A percentile compares a stretch with the other conserved stretches of the same genome.
These are phyloP conservation scores for Penicillium sp. DNA, from an alignment of 2,329 filamentous ascomycete genomes.

Conservation along the genomic window DNA sequence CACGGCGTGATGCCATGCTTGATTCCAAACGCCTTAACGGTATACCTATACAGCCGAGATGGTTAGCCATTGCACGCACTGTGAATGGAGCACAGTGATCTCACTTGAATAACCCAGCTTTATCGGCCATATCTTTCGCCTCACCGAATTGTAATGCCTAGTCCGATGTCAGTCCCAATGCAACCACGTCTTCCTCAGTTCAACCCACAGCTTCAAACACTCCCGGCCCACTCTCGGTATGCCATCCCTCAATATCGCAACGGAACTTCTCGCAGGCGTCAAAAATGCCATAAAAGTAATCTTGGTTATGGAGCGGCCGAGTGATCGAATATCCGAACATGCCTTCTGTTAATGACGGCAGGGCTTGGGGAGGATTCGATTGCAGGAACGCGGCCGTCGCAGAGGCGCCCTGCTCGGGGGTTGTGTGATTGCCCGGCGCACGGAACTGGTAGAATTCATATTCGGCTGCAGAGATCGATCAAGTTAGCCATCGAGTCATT, in stretches of 20 bases:
- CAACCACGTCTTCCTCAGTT: neutral
- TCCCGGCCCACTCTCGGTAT: constrained; percentile 89
- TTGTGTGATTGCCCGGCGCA: constrained; percentile 56
- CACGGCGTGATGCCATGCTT: constrained; percentile 91
- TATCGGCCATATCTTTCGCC: constrained; percentile 86
- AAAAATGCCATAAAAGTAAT: constrained; percentile 88
- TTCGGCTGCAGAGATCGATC: constrained; percentile 61
- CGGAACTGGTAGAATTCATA: constrained; percentile 95
- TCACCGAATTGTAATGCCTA: constrained; percentile 84
- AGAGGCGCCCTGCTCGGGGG: constrained; percentile 61
- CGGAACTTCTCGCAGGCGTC: constrained; percentile 75
- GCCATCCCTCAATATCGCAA: constrained; percentile 89
- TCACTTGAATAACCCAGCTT: constrained; percentile 86
- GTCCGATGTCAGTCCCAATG: constrained; percentile 17
- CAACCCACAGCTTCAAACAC: constrained; percentile 81
- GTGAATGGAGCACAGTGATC: constrained; percentile 15
- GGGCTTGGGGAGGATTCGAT: constrained; percentile 69
- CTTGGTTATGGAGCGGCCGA: constrained; percentile 82
- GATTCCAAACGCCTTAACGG: constrained; percentile 83
- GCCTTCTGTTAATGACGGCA: constrained; percentile 82
- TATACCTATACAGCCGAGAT: constrained; percentile 55
- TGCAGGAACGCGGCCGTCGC: constrained; percentile 74
- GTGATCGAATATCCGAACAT: constrained; percentile 97
- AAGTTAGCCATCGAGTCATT: constrained; percentile 10
- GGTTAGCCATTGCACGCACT: constrained; percentile 9